These are phyloP conservation scores for Erythrobasidium yunnanense DNA, from an alignment of 768 basidiomycete genomes.

Conservation along the genomic window DNA sequence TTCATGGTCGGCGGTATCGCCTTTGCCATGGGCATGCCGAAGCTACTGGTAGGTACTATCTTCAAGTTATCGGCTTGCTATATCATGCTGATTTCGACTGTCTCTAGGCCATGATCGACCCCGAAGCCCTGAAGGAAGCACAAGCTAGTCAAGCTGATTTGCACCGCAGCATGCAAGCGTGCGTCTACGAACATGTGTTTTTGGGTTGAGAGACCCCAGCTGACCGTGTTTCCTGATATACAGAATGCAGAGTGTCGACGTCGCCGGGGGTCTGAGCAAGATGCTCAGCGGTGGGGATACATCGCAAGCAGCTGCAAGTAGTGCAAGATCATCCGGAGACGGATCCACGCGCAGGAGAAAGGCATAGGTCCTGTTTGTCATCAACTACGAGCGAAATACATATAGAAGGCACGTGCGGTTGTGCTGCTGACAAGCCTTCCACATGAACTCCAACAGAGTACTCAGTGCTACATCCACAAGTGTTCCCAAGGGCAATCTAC, in stretches of 20 bases:
- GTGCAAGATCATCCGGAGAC: neutral
- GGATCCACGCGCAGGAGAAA: neutral
- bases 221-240: neutral
- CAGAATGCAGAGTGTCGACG: slow-evolving; percentile 19
- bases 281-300: neutral
- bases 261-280: slow-evolving; percentile 11
- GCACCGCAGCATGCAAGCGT: slow-evolving; percentile 12
- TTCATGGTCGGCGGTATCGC: slow-evolving; percentile 10
- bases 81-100: neutral
- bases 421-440: too few species aligned
- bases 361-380: too few species aligned
- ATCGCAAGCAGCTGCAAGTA: neutral
- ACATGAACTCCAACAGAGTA: too few species aligned
- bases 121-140: slow-evolving; percentile 14
- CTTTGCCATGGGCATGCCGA: slow-evolving; percentile 20
- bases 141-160: slow-evolving; percentile 22
- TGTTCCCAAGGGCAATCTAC: too few species aligned
- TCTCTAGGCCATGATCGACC: slow-evolving; percentile 13
- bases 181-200: neutral
- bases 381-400: too few species aligned
- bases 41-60: slow-evolving; percentile 8
- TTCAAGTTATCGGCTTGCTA: neutral
- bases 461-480: too few species aligned
- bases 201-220: neutral
- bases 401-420: too few species aligned